These are phyloP conservation scores for Cordyceps farinosa DNA, from an alignment of 2,329 filamentous ascomycete species.

Conservation along the genomic window DNA sequence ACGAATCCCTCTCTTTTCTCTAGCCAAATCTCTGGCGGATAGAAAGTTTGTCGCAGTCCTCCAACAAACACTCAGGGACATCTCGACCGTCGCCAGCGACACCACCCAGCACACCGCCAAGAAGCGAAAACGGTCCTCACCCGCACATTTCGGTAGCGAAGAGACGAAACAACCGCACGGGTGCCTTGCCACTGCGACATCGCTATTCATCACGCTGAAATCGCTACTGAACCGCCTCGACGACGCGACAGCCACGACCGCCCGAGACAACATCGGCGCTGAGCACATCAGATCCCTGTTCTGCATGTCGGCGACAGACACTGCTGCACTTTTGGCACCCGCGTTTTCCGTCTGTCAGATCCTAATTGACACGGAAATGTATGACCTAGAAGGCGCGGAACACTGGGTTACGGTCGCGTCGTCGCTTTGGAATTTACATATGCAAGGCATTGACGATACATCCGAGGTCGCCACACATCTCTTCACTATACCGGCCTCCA, in stretches of 20 bases:
- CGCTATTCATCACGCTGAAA: constrained; percentile 45
- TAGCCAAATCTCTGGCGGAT: constrained; percentile 69
- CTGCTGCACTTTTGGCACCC: constrained; percentile 42
- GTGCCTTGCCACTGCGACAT: constrained; percentile 45
- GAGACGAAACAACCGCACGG: constrained; percentile 37
- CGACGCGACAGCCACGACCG: constrained; percentile 30
- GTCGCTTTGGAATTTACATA: constrained; percentile 51
- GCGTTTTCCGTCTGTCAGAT: constrained; percentile 44
- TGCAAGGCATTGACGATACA: constrained; percentile 46
- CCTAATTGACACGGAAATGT: constrained; percentile 32
- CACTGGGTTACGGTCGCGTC: constrained; percentile 47
- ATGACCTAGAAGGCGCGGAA: constrained; percentile 36
- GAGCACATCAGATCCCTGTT: constrained; percentile 59
- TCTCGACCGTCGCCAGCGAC: constrained; percentile 35
- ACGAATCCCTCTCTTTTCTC: constrained; percentile 64
- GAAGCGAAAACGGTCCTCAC: constrained; percentile 46
- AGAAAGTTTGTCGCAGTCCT: constrained; percentile 64
- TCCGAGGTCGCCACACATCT: constrained; percentile 47
- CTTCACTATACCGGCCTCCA: constrained; percentile 34
- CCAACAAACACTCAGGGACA: constrained; percentile 61
- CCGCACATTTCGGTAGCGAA: constrained; percentile 36
- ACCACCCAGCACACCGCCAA: constrained; percentile 27
- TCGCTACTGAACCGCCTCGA: constrained; percentile 46
- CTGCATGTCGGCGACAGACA: constrained; percentile 45
- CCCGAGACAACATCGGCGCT: constrained; percentile 49